phyloP scores from a whole-genome alignment of 192 early-diverging fungal species.

The Backusella parvicylindrica region DNA sequence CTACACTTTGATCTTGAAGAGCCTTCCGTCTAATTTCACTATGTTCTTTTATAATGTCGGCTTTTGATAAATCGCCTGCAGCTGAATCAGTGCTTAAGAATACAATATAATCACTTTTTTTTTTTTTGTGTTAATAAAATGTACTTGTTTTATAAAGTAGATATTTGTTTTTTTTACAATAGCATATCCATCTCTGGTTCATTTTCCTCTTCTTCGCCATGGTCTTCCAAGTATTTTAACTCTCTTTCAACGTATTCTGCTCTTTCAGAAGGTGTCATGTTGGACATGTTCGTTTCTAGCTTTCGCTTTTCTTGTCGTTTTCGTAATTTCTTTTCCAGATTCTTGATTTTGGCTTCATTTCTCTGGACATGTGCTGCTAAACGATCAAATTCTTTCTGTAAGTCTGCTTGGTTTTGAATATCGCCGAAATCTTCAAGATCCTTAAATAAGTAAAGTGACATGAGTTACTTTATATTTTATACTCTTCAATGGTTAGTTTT shows the following conservation, averaged over 20 bases:
- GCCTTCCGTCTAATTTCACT: conserved; percentile 10
- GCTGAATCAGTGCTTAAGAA: background rate
- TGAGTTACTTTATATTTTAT: no score
- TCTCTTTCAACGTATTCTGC: conserved; percentile 10
- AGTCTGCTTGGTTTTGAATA: background rate
- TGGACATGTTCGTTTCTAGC: background rate
- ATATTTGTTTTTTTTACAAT: no score
- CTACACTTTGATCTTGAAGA: background rate
- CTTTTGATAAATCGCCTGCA: conserved; percentile 3
- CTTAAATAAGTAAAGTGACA: background rate
- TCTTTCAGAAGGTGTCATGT: conserved; percentile 24
- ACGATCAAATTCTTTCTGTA: background rate
- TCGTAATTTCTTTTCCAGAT: background rate
- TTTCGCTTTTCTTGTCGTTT: background rate
- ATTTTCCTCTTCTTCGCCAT: conserved; percentile 5
- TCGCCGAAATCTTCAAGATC: background rate
- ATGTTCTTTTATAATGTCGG: conserved; percentile 1
- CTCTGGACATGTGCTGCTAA: background rate
- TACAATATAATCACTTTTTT: conserved; percentile 18
- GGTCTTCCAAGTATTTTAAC: background rate
- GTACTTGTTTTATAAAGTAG: no score
- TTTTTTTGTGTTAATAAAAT: background rate
- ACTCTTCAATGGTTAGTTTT: background rate
- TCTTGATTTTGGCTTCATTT: background rate
- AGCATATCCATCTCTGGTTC: conserved; percentile 3